These are phyloP conservation scores for Wallacemonas sp. DNA, from an alignment of 208 protist species.

Conservation along the genomic window DNA sequence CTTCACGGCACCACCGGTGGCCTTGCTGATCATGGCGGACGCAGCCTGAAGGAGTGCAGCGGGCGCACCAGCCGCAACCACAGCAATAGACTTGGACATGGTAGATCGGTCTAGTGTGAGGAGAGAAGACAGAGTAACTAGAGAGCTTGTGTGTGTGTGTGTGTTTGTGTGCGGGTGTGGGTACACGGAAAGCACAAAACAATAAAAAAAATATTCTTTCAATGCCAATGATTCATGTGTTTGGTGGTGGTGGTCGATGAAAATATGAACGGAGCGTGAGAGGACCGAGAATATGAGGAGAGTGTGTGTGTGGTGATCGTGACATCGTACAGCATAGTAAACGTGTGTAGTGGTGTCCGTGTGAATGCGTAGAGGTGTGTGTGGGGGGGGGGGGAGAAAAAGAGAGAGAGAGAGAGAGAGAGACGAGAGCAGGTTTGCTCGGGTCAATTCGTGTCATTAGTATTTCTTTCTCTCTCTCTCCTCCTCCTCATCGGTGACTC, in stretches of 20 bases:
- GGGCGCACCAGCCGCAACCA: constrained; percentile 61
- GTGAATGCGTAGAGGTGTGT: neutral
- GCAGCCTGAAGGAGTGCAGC: constrained; percentile 67
- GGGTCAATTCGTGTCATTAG: no score
- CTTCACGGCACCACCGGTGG: constrained; percentile 55
- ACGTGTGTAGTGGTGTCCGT: neutral
- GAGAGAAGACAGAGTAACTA: no score
- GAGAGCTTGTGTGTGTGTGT: constrained; percentile 1
- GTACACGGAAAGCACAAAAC: neutral
- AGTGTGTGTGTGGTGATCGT: neutral
- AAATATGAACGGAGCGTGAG: neutral
- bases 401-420: neutral
- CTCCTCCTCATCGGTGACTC: no score
- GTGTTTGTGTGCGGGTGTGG: constrained; percentile 9
- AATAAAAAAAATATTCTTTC: neutral
- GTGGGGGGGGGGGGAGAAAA: neutral
- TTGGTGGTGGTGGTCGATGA: no score
- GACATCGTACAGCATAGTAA: neutral
- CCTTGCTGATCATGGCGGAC: constrained; percentile 55
- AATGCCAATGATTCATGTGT: no score
- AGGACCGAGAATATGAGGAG: neutral
- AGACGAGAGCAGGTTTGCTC: no score
- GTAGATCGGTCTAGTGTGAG: no score
- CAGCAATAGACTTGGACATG: constrained; percentile 76
- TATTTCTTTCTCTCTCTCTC: no score